phyloP scores from a whole-genome alignment of 1,284 basidiomycete species.

The Leccinum griseonigrum region DNA sequence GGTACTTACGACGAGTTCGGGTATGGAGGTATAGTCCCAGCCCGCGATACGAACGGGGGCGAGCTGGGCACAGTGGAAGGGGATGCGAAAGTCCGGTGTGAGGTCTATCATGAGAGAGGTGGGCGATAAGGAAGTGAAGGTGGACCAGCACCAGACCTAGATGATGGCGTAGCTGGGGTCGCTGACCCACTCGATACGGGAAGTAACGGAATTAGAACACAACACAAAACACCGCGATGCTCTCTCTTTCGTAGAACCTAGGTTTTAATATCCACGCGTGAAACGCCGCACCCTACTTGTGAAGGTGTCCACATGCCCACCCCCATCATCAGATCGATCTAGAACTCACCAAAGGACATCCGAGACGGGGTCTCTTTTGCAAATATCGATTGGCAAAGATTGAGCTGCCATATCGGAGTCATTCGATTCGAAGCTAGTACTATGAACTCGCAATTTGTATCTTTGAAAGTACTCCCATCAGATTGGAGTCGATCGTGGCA shows the following conservation, averaged over 20 bases:
- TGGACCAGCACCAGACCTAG: not conserved
- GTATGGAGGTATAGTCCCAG: conserved; percentile 28
- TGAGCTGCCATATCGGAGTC: no score
- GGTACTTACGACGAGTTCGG: conserved; percentile 28
- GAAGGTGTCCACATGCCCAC: conserved; percentile 16
- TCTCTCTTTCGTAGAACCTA: not conserved
- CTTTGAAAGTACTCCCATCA: no score
- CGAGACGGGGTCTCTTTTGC: no score
- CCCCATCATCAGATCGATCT: not conserved
- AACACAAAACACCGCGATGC: not conserved
- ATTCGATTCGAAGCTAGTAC: no score
- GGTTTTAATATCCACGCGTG: not conserved
- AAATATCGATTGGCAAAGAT: no score
- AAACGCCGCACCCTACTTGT: not conserved
- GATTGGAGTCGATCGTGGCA: no score
- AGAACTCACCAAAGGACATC: no score
- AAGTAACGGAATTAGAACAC: conserved; percentile 13
- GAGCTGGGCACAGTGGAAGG: conserved; percentile 29
- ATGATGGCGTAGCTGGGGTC: not conserved
- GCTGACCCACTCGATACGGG: conserved; percentile 4
- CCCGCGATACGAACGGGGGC: conserved; percentile 26
- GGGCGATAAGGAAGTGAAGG: not conserved
- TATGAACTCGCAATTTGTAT: no score
- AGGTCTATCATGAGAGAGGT: conserved; percentile 17
- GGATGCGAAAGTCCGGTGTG: conserved; percentile 25